A percentile compares a stretch with the other conserved stretches of the same genome.
These are phyloP conservation scores for Globisporangium apiculatum DNA, from an alignment of 352 stramenopile species.

Conservation along the genomic window DNA sequence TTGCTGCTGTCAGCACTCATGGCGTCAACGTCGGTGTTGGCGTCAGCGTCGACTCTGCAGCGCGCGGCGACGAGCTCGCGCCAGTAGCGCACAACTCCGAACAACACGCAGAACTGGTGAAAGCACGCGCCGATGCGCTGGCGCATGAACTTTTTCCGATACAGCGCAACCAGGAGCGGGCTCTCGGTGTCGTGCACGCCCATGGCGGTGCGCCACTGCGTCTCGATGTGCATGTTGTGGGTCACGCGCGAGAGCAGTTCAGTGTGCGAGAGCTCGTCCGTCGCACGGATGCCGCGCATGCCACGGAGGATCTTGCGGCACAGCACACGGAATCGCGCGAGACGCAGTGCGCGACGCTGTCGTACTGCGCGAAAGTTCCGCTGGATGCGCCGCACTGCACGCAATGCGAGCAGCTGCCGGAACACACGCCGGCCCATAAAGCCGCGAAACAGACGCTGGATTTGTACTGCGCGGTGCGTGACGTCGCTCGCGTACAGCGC, in stretches of 20 bases:
- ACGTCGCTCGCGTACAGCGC: conserved; percentile 22
- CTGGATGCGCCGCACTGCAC: conserved; percentile 42
- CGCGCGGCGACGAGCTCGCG: conserved; percentile 16
- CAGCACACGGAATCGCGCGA: conserved; percentile 27
- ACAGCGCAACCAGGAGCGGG: conserved; percentile 45
- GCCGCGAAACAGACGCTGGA: conserved; percentile 88
- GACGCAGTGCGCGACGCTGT: conserved; percentile 18
- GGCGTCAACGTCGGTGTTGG: not conserved
- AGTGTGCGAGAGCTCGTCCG: conserved; percentile 35
- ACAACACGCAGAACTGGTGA: conserved; percentile 18
- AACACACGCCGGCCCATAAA: conserved; percentile 51
- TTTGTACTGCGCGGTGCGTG: conserved; percentile 30
- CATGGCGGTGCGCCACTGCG: conserved; percentile 60
- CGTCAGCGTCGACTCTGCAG: not conserved
- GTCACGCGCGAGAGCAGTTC: conserved; percentile 46
- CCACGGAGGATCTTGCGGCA: conserved; percentile 48
- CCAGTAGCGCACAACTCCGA: conserved; percentile 33
- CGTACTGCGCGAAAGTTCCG: conserved; percentile 32
- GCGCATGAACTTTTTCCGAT: conserved; percentile 56
- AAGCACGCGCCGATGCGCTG: conserved; percentile 27
- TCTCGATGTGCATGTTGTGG: conserved; percentile 61
- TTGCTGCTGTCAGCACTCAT: not conserved
- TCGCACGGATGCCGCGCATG: conserved; percentile 27
- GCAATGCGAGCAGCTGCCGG: conserved; percentile 26
- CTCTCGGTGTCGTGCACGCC: conserved; percentile 48